phyloP scores from a whole-genome alignment of 306 rosid species.

The Adenanthera pavonina region DNA sequence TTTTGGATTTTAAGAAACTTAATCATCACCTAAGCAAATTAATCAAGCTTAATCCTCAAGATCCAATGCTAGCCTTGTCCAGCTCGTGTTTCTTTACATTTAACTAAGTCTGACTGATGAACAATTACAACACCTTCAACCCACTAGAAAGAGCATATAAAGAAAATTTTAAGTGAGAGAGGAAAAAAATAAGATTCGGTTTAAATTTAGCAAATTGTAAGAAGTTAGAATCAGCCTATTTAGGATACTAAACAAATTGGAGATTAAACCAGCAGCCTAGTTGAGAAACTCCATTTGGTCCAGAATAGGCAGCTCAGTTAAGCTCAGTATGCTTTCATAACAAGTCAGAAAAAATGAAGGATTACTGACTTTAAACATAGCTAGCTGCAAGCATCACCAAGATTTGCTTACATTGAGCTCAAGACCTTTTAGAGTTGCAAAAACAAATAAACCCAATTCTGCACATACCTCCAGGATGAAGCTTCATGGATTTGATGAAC shows the following conservation, averaged over 20 bases:
- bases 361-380: conserved; percentile 12
- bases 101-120: not conserved
- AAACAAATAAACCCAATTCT: conserved; percentile 7
- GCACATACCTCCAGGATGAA: conserved; percentile 63
- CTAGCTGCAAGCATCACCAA: not conserved
- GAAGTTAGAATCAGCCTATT: not conserved
- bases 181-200: not conserved
- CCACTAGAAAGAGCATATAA: conserved; percentile 15
- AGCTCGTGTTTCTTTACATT: not conserved
- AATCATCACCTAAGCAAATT: conserved; percentile 23
- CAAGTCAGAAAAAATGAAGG: not conserved
- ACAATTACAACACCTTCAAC: conserved; percentile 21
- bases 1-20: conserved; percentile 12
- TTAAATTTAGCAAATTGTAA: conserved; percentile 15
- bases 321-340: conserved; percentile 3
- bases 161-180: not conserved
- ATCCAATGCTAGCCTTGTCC: conserved; percentile 15
- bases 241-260: not conserved
- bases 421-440: conserved; percentile 27
- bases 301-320: not conserved
- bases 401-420: conserved; percentile 3
- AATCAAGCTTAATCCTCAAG: conserved; percentile 7
- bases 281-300: not conserved
- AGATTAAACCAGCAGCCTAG: conserved; percentile 2
- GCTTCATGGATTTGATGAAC: conserved; percentile 71